Evolutionary conservation across 345 rosid genomes (phyloP), one percentile per base, ranked within the genome.

Genomic region (Eucalyptus sideroxylon): DNA sequence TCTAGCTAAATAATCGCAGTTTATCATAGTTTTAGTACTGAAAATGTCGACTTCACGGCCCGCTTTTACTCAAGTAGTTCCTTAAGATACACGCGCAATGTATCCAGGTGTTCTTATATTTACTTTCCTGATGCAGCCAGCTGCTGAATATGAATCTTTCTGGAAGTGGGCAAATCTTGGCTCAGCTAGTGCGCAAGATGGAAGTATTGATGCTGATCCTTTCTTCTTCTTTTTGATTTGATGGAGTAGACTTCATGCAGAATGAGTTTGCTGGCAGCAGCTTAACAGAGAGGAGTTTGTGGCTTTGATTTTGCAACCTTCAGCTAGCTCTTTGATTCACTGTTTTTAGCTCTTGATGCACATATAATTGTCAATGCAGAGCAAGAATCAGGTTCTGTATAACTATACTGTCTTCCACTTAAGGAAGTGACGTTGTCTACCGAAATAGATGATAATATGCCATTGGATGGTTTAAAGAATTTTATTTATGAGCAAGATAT

Each of bases 221-320:
- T 53, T 83, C 44, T 80, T 59, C 87, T 89, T 42, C 87, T 62
- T 30, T 27, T 12, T 30, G 16, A 62, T 62, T 5, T 62, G 69
- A 4, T 59, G 81, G 81, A 86, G 94, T 99, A 94, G 95, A 95
- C 94, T 96, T 96, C 93, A 97, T 96, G 98, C 96, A 96, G 99
- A 96, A 96, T 92, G 90, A 92, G 34, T 81, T 98, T 89, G 95
- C 91, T 81, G 98, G 98, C 62, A 88, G 93, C 89, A 94, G 93
- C 89, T 93, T 96, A 91, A 98, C 99, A 40, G 95, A 94, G 17
- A 15, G 17, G 59, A 53, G 2, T 19, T 19, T 53, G 59, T 53
- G 59, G 59, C 59, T 53, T 53, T 53, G 59, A 53, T 53, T 53
- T 53, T 53, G 59, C 26, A 21, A 53, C 11, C 26, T 8, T 26